Base-by-base conservation (phyloP, 495 filamentous ascomycete species). In the Penicillium egyptiacum region DNA sequence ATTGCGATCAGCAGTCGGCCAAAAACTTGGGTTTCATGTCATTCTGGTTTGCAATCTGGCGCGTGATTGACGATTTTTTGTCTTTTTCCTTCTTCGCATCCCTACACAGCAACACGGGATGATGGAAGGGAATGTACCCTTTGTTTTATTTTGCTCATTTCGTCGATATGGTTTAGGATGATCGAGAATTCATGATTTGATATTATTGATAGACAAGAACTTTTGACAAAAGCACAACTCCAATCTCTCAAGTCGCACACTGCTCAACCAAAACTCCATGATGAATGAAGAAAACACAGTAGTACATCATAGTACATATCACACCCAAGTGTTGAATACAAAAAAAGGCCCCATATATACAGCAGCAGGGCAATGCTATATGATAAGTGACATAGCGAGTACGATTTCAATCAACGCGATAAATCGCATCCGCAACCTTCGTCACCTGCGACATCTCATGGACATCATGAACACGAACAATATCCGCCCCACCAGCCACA, bases 391-490 rank as follows among this genome's bases (percentile, higher is more conserved):
- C 22, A 44, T n/a, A 19, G 30, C 17, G 5, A 49, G 47, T 40
- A 30, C 31, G 16, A 52, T 44, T 37, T 55, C 41, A 56, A 22
- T 70, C 59, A 61, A 69, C 69, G 64, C 89, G 78, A 80, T 89
- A 92, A 58, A 98, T 89, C 3, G 91, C 93, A 82, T 96, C 93
- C 9, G 90, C 88, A 82, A 98, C 91, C 67, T 84, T 87, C 4
- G 85, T 84, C 20, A 96, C 93, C 74, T 91, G 82, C 63, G 75
- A 81, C 94, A 97, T 98, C 78, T 96, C 89, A 59, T 76, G 71
- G 5, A 92, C 91, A 81, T 98, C 94, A 81, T 98, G 94, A 25
- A 98, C 94, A 56, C 94, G 79, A 20, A 98, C 89, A 52, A 98
- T 85, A 80, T 98, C 94, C 16, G 92, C 94, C 3, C 94, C 94